Percentiles rank a stretch among this genome's conserved stretches.
These are phyloP conservation scores for Aspergillus versicolor DNA, from an alignment of 2,329 filamentous ascomycete species.

Conservation along the genomic window DNA sequence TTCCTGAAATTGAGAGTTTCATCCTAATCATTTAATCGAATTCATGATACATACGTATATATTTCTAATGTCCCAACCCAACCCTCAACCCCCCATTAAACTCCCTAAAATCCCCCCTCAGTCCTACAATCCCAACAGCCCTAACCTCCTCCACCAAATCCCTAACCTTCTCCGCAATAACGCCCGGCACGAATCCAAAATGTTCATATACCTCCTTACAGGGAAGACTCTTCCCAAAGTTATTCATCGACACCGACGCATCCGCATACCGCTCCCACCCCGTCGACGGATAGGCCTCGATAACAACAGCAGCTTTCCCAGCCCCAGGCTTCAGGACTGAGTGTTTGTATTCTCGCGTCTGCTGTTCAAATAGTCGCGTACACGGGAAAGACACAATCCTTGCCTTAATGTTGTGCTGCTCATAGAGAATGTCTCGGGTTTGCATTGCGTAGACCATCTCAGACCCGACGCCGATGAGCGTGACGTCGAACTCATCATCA, in stretches of 20 bases:
- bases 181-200: constrained; percentile 20
- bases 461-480: constrained; percentile 50
- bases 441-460: constrained; percentile 49
- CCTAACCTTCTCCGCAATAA: constrained; percentile 13
- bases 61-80: background rate
- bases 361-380: constrained; percentile 48
- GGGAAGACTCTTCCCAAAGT: constrained; percentile 40
- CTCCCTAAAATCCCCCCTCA: constrained; percentile 20
- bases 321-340: constrained; percentile 36
- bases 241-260: constrained; percentile 47
- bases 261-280: constrained; percentile 54
- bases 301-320: constrained; percentile 42
- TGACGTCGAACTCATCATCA: constrained; percentile 38
- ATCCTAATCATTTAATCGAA: no score
- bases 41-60: no score
- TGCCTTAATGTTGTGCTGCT: constrained; percentile 20
- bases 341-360: constrained; percentile 44
- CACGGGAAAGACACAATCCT: constrained; percentile 51
- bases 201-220: constrained; percentile 23
- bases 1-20: no score
- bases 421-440: constrained; percentile 37
- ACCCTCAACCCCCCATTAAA: constrained; percentile 5
- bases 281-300: constrained; percentile 49
- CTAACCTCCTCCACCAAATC: constrained; percentile 17
- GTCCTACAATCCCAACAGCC: constrained; percentile 9